A percentile compares a stretch with the other conserved stretches of the same genome.
These are phyloP conservation scores for Venturiaceae sp. DNA, from an alignment of 2,329 filamentous ascomycete genomes.

Conservation along the genomic window DNA sequence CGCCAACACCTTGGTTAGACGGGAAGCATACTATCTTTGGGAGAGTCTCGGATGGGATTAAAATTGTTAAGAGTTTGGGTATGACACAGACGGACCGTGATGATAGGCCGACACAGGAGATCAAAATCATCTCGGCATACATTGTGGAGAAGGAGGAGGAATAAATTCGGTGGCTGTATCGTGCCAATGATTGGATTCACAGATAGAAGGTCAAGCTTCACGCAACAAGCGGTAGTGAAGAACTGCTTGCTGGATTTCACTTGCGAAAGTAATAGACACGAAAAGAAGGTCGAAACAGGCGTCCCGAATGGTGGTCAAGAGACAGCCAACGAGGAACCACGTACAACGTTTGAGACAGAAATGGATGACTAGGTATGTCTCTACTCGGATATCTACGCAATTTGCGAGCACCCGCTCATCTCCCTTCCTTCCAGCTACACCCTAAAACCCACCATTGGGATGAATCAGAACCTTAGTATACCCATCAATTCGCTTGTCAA, in stretches of 20 bases:
- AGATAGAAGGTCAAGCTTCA: too few relatives aligned
- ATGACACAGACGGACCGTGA: constrained; percentile 73
- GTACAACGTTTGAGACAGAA: neutral
- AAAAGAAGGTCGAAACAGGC: neutral
- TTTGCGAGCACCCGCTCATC: neutral
- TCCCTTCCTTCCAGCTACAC: neutral
- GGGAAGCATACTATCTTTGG: constrained; percentile 97
- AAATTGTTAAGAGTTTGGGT: constrained; percentile 78
- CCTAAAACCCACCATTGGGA: constrained; percentile 42
- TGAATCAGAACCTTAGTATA: constrained; percentile 61
- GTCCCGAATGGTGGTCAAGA: neutral
- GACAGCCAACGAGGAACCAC: neutral
- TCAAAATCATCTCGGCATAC: constrained; percentile 67
- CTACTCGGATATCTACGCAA: neutral
- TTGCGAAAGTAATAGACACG: too few relatives aligned
- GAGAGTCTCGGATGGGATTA: constrained; percentile 73
- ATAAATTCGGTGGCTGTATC: neutral
- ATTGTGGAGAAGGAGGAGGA: constrained; percentile 49
- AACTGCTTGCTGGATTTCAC: too few relatives aligned
- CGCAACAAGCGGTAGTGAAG: too few relatives aligned
- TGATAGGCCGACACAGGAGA: constrained; percentile 71
- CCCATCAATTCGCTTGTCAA: constrained; percentile 55
- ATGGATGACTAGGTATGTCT: neutral
- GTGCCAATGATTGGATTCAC: too few relatives aligned
- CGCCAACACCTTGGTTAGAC: constrained; percentile 91